Percentiles rank a stretch among this genome's conserved stretches.
Evolutionary conservation across 2,329 filamentous ascomycete genomes (phyloP).

Genomic region (Epichloe sibirici): DNA sequence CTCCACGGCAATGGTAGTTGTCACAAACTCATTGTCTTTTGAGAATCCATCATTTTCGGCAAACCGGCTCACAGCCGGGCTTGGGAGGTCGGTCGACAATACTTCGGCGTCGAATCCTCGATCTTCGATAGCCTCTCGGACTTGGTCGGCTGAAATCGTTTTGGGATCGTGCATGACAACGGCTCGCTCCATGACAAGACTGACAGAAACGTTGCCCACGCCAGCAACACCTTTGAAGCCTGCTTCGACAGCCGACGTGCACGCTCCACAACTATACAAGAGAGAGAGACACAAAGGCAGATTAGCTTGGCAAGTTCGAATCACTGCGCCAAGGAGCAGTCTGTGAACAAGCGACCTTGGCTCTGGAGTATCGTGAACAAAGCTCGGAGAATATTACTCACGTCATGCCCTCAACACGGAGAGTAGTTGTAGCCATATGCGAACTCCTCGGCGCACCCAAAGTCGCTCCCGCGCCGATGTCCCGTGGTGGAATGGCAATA

Average conservation of each 20-base stretch:
- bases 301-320: background rate
- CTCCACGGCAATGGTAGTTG: constrained; percentile 66
- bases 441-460: constrained; percentile 25
- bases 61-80: constrained; percentile 31
- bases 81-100: constrained; percentile 66
- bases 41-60: constrained; percentile 22
- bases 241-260: constrained; percentile 87
- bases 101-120: constrained; percentile 83
- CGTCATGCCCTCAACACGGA: constrained; percentile 84
- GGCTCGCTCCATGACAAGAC: constrained; percentile 89
- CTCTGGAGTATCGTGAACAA: constrained; percentile 15
- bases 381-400: constrained; percentile 27
- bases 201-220: constrained; percentile 78
- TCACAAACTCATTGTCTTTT: constrained; percentile 34
- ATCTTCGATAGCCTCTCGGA: constrained; percentile 82
- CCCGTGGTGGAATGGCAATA: constrained; percentile 34
- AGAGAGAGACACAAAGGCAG: background rate
- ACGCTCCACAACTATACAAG: constrained; percentile 68
- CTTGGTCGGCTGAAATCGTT: constrained; percentile 58
- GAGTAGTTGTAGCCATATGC: constrained; percentile 78
- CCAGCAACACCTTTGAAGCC: constrained; percentile 76
- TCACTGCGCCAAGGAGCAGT: background rate
- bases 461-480: constrained; percentile 14
- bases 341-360: constrained; percentile 16
- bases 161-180: constrained; percentile 80